Conservation (phyloP, 495 filamentous ascomycete genomes). For the Echria macrotheca region DNA sequence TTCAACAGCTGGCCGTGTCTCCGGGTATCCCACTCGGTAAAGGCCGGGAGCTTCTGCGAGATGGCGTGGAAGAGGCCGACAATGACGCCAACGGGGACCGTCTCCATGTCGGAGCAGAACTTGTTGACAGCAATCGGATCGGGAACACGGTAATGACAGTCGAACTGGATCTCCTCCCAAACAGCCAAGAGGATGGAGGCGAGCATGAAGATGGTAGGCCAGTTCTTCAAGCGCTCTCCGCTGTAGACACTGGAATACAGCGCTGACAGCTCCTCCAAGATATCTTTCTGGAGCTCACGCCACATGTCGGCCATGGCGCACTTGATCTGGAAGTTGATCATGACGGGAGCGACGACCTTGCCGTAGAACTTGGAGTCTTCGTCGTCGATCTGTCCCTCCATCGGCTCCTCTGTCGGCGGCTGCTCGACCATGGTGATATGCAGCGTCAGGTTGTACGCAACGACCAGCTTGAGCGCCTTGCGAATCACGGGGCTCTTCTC, state of each 20-base stretch:
- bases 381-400: slow-evolving; percentile 75
- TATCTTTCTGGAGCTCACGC: slow-evolving; percentile 91
- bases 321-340: slow-evolving; percentile 99
- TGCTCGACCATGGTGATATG: slow-evolving; percentile 91
- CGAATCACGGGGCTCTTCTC: slow-evolving; percentile 78
- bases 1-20: slow-evolving; percentile 81
- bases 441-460: slow-evolving; percentile 87
- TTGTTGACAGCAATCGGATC: slow-evolving; percentile 77
- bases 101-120: slow-evolving; percentile 94
- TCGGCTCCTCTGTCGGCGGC: slow-evolving; percentile 67
- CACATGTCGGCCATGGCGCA: slow-evolving; percentile 91
- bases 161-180: slow-evolving; percentile 97
- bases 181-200: slow-evolving; percentile 84
- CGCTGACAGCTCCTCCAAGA: slow-evolving; percentile 81
- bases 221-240: slow-evolving; percentile 90
- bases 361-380: slow-evolving; percentile 73
- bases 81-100: slow-evolving; percentile 86
- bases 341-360: slow-evolving; percentile 84
- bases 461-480: slow-evolving; percentile 83
- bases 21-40: slow-evolving; percentile 84
- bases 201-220: slow-evolving; percentile 95
- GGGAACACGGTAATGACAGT: slow-evolving; percentile 85
- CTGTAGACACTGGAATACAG: slow-evolving; percentile 92
- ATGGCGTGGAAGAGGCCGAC: slow-evolving; percentile 93
- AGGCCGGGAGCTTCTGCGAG: slow-evolving; percentile 84